Evolutionary conservation across 768 basidiomycete species (phyloP), one percentile per base, ranked within the genome.

Genomic region (Clitopilus hobsonii): DNA sequence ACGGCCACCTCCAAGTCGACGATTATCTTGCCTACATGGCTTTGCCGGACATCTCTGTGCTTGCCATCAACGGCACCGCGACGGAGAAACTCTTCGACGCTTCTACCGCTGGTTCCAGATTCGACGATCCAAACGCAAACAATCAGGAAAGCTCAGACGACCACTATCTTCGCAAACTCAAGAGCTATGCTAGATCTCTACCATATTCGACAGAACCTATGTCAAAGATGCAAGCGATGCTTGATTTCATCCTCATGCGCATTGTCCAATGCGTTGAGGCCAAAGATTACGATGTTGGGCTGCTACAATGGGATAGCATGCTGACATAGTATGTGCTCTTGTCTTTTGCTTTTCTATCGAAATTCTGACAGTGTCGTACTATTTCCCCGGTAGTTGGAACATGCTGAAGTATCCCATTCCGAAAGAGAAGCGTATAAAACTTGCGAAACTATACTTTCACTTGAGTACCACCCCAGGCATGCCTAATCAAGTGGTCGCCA

Each of bases 351-450:
- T 52, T 25, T 54, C 36, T 23, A 30, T 49, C 30, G 54, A 52
- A 28, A 22, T 47, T 10, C 13, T 36, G 10, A n/a, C 13, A 51
- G 45, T 55, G 52, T 49, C 41, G 56, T 53, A 51, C 53, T 57
- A 48, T 38, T 28, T 53, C 45, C 28, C 28, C 48, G 56, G 22
- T 61, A 91, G 89, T 65, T 94, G 91, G 91, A 69, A 72, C 45
- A 85, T 85, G 74, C 79, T 94, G 67, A 90, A 91, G 64, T 94
- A 93, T 64, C 92, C 90, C 29, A 86, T 95, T 63, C 90, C 89
- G 54, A 86, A 88, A 65, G 84, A 85, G 57, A 86, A 84, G 61
- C 79, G 92, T 54, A 82, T 93, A 52, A 75, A 72, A 38, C 74
- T 95, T 26, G 85, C 86, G 48, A 88, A 84, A 68, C 70, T 95